Conservation (phyloP, 1,284 basidiomycete species). For the Pulveroboletus sp. region DNA sequence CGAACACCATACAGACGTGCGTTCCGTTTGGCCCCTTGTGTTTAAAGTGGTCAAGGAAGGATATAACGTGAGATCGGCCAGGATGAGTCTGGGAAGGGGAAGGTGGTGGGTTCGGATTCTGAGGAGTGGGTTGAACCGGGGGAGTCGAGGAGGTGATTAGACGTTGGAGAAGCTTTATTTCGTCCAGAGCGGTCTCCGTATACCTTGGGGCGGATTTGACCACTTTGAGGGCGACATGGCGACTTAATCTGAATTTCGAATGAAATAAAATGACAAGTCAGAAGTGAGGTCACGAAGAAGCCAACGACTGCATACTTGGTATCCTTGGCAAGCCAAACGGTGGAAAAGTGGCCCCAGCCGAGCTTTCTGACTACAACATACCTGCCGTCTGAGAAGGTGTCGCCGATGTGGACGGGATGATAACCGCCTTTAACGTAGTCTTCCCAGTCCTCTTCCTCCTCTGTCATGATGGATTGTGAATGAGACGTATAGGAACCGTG, state of each 20-base stretch:
- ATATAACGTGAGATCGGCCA: slow-evolving; percentile 86
- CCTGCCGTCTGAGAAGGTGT: slow-evolving; percentile 84
- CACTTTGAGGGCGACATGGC: slow-evolving; percentile 98
- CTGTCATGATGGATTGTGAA: slow-evolving; percentile 63
- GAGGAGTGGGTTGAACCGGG: slow-evolving; percentile 52
- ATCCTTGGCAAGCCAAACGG: slow-evolving; percentile 91
- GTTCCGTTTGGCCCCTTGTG: slow-evolving; percentile 96
- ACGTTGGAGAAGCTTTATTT: slow-evolving; percentile 96
- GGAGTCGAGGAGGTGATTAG: slow-evolving; percentile 87
- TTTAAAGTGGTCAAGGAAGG: slow-evolving; percentile 95
- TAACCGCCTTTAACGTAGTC: slow-evolving; percentile 93
- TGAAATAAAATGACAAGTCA: slow-evolving; percentile 4
- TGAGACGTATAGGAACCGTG: slow-evolving; percentile 55
- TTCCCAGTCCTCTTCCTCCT: slow-evolving; percentile 83
- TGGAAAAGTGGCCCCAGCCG: slow-evolving; percentile 98
- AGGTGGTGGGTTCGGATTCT: slow-evolving; percentile 58
- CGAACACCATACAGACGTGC: slow-evolving; percentile 99
- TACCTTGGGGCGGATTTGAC: slow-evolving; percentile 98
- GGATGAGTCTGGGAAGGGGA: slow-evolving; percentile 72
- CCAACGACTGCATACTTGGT: slow-evolving; percentile 55
- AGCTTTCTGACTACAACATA: slow-evolving; percentile 95
- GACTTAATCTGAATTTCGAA: slow-evolving; percentile 66
- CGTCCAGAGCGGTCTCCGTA: slow-evolving; percentile 97
- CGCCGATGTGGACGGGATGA: slow-evolving; percentile 95
- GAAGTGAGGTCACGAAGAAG: not conserved